These are phyloP conservation scores for Solioccasus polychromus DNA, from an alignment of 768 basidiomycete species.

Conservation along the genomic window DNA sequence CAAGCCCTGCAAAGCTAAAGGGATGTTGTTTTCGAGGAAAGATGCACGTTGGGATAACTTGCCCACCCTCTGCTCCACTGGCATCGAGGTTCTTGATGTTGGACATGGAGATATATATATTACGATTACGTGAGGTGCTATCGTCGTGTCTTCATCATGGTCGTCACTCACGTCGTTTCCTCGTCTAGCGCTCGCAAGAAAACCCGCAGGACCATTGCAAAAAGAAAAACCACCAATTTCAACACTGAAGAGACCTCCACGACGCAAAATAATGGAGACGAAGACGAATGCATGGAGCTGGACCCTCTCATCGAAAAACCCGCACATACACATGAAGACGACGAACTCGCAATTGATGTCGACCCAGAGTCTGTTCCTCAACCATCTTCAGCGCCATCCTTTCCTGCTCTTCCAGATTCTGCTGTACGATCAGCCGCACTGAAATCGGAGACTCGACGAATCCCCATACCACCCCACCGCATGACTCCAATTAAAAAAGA, in stretches of 20 bases:
- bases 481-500: conserved; percentile 97
- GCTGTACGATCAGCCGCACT: conserved; percentile 48
- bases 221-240: conserved; percentile 31
- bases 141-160: conserved; percentile 32
- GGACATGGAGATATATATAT: conserved; percentile 16
- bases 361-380: conserved; percentile 44
- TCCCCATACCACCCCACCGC: conserved; percentile 93
- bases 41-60: conserved; percentile 3
- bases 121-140: conserved; percentile 17
- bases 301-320: conserved; percentile 12
- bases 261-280: conserved; percentile 11
- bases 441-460: conserved; percentile 83
- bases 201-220: conserved; percentile 42
- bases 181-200: conserved; percentile 38
- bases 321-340: conserved; percentile 41
- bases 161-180: conserved; percentile 38
- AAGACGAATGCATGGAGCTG: conserved; percentile 33
- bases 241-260: conserved; percentile 8
- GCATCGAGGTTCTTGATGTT: conserved; percentile 28
- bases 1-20: conserved; percentile 39
- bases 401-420: conserved; percentile 64
- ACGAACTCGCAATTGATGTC: conserved; percentile 60
- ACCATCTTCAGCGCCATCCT: conserved; percentile 56
- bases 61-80: conserved; percentile 38
- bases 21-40: conserved; percentile 4